Conservation (phyloP, 192 early-diverging fungal genomes). For the Entomortierella beljakovae region DNA sequence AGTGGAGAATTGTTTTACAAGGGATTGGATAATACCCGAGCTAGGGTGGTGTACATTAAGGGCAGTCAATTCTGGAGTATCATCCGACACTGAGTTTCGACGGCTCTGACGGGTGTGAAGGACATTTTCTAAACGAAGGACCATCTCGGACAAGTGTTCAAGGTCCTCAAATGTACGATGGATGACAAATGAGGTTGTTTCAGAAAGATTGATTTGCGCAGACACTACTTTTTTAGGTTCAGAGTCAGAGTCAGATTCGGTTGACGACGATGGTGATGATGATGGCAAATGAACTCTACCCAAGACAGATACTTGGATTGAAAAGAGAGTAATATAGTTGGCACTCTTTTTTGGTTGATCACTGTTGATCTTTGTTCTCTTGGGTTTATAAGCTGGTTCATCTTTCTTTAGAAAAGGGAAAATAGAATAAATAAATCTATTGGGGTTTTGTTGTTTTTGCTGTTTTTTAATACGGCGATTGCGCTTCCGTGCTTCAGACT, state of each 20-base stretch:
- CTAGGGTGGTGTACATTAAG: conserved; percentile 34
- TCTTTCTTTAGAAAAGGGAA: conserved; percentile 22
- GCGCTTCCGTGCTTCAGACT: neutral
- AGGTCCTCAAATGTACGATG: conserved; percentile 53
- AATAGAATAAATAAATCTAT: conserved; percentile 7
- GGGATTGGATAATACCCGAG: conserved; percentile 20
- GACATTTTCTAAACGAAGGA: conserved; percentile 19
- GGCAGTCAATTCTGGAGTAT: conserved; percentile 11
- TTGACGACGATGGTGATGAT: neutral
- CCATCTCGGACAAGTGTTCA: conserved; percentile 33
- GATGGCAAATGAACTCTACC: conserved; percentile 37
- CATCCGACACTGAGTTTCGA: neutral
- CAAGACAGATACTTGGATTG: conserved; percentile 47
- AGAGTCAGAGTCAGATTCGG: neutral
- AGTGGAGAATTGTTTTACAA: conserved; percentile 39
- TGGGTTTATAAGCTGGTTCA: neutral
- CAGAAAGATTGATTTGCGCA: conserved; percentile 27
- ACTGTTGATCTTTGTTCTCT: neutral
- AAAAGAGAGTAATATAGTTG: conserved; percentile 28
- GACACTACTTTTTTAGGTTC: conserved; percentile 26
- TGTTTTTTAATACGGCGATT: conserved; percentile 14
- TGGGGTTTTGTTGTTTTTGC: neutral
- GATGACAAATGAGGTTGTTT: conserved; percentile 49
- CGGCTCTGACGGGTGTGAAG: conserved; percentile 1
- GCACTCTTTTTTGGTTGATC: conserved; percentile 16